Evolutionary conservation across 1,139 yeast genomes (phyloP).

Genomic region (Magnusiomyces tetraspermus): DNA sequence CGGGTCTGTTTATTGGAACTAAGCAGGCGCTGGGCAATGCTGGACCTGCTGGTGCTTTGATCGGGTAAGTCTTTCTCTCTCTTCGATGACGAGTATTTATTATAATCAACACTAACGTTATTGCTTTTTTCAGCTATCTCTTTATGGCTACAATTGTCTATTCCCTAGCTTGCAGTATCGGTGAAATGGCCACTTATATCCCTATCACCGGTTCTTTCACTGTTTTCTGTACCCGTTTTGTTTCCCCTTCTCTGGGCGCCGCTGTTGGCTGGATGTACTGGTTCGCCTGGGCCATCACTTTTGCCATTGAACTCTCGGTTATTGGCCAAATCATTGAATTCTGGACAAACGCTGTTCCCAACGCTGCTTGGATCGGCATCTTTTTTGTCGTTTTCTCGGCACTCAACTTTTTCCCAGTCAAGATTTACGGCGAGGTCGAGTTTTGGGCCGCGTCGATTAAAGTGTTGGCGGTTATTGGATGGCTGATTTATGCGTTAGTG

Average conservation of each 20-base stretch:
- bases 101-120: too few species aligned
- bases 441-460: slow-evolving; percentile 37
- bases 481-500: slow-evolving; percentile 55
- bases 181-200: slow-evolving; percentile 55
- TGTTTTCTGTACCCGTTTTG: slow-evolving; percentile 50
- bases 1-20: slow-evolving; percentile 54
- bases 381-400: slow-evolving; percentile 24
- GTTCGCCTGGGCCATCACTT: slow-evolving; percentile 56
- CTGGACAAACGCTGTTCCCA: slow-evolving; percentile 48
- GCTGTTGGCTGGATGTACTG: slow-evolving; percentile 55
- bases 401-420: slow-evolving; percentile 32
- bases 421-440: slow-evolving; percentile 32
- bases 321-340: slow-evolving; percentile 48
- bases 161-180: slow-evolving; percentile 48
- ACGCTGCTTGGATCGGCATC: slow-evolving; percentile 35
- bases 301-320: slow-evolving; percentile 55
- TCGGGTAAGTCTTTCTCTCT: too few species aligned
- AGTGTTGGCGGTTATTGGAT: slow-evolving; percentile 47
- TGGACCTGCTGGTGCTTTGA: slow-evolving; percentile 61
- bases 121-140: too few species aligned
- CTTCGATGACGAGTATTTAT: too few species aligned
- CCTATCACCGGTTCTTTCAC: slow-evolving; percentile 59
- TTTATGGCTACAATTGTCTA: slow-evolving; percentile 46
- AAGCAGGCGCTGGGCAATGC: slow-evolving; percentile 51
- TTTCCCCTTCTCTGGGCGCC: slow-evolving; percentile 53